Conservation (phyloP, 2,329 filamentous ascomycete genomes). For the Fusarium nodosum region DNA sequence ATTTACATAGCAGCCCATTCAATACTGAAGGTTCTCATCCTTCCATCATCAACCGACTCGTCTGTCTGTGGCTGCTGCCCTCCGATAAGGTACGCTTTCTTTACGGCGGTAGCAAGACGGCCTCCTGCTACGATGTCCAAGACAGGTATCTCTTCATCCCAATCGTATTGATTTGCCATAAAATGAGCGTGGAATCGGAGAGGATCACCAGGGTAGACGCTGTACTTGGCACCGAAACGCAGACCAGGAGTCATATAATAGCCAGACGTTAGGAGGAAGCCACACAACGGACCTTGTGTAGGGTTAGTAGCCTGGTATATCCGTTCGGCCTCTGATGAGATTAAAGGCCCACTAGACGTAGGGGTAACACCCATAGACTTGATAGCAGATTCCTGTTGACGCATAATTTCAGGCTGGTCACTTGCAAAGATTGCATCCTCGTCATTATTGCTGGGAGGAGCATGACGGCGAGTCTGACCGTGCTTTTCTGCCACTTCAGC, state of each 20-base stretch:
- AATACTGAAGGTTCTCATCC: conserved; percentile 81
- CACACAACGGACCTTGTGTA: conserved; percentile 73
- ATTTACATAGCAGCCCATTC: conserved; percentile 94
- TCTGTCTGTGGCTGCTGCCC: conserved; percentile 65
- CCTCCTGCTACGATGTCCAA: conserved; percentile 89
- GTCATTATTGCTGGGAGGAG: conserved; percentile 20
- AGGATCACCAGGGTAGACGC: conserved; percentile 95
- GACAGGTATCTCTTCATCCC: conserved; percentile 87
- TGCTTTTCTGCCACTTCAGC: conserved; percentile 48
- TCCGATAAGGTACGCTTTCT: conserved; percentile 93
- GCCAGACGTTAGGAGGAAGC: conserved; percentile 80
- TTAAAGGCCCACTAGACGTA: conserved; percentile 53
- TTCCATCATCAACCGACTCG: conserved; percentile 52
- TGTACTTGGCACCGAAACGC: conserved; percentile 94
- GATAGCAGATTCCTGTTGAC: conserved; percentile 31
- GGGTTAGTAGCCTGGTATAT: conserved; percentile 33
- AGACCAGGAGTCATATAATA: conserved; percentile 94
- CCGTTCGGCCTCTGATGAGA: conserved; percentile 37
- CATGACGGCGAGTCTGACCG: conserved; percentile 19
- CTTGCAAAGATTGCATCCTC: conserved; percentile 38
- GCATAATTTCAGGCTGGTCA: conserved; percentile 35
- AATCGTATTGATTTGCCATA: conserved; percentile 84
- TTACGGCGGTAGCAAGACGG: conserved; percentile 90
- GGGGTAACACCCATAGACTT: conserved; percentile 54
- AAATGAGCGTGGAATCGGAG: conserved; percentile 97